These are phyloP conservation scores for Xerocomellus amylosporus DNA, from an alignment of 768 basidiomycete genomes.

Conservation along the genomic window DNA sequence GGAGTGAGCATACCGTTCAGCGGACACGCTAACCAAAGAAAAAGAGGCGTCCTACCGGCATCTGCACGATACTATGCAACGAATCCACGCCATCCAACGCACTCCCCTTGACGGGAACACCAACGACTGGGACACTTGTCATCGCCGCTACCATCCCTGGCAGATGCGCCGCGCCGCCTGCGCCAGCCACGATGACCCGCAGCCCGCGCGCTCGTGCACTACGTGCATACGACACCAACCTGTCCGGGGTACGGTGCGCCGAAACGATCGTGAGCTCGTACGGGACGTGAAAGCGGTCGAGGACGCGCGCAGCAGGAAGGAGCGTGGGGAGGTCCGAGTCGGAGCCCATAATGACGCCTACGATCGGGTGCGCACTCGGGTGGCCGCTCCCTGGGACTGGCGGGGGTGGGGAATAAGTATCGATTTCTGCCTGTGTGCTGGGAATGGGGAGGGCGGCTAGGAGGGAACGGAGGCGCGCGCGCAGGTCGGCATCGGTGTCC, in stretches of 20 bases:
- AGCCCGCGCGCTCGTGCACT: constrained; percentile 66
- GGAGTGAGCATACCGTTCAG: neutral
- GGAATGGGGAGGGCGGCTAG: constrained; percentile 57
- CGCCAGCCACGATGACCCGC: constrained; percentile 85
- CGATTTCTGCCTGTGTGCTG: constrained; percentile 43
- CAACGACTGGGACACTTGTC: constrained; percentile 89
- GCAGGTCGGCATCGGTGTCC: constrained; percentile 71
- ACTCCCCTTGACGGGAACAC: constrained; percentile 96
- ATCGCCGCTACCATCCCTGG: constrained; percentile 98
- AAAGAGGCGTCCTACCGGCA: constrained; percentile 72
- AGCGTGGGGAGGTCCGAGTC: constrained; percentile 97
- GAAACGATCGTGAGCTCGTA: constrained; percentile 96
- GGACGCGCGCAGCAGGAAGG: constrained; percentile 81
- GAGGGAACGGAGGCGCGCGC: constrained; percentile 66
- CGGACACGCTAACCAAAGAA: neutral
- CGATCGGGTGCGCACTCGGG: constrained; percentile 70
- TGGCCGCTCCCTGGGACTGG: constrained; percentile 47
- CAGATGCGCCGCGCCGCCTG: constrained; percentile 97
- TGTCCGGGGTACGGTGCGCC: constrained; percentile 90
- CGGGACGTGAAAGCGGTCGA: constrained; percentile 78
- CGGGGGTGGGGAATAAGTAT: constrained; percentile 48
- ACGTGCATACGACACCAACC: constrained; percentile 79
- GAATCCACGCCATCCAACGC: constrained; percentile 94
- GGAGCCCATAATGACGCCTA: constrained; percentile 97
- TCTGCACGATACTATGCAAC: constrained; percentile 96